phyloP scores from a whole-genome alignment of 331 rosid species.

The Saraca asoca region DNA sequence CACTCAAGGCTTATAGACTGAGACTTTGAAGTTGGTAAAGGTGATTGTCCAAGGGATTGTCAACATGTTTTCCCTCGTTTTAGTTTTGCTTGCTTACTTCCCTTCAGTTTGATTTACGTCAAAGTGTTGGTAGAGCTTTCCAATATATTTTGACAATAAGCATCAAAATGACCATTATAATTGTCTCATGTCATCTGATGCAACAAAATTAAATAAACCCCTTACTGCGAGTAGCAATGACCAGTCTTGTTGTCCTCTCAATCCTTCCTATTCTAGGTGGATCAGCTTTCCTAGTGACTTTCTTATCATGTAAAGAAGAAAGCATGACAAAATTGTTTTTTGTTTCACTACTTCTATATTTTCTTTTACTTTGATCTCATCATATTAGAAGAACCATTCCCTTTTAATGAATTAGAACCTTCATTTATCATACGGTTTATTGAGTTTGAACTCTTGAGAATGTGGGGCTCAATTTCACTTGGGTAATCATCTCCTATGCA shows the following conservation, averaged over 20 bases:
- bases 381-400: slow-evolving; percentile 53
- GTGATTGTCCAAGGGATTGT: slow-evolving; percentile 97
- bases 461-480: slow-evolving; percentile 53
- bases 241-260: slow-evolving; percentile 55
- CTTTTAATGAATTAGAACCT: slow-evolving; percentile 52
- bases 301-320: slow-evolving; percentile 44
- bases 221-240: slow-evolving; percentile 38
- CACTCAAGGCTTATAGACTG: slow-evolving; percentile 78
- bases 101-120: background rate
- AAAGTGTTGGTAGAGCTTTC: slow-evolving; percentile 6
- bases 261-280: slow-evolving; percentile 64
- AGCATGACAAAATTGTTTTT: slow-evolving; percentile 52
- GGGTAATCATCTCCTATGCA: slow-evolving; percentile 44
- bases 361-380: slow-evolving; percentile 65
- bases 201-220: background rate
- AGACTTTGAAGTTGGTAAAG: slow-evolving; percentile 84
- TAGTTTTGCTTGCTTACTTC: slow-evolving; percentile 31
- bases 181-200: slow-evolving; percentile 7
- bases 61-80: slow-evolving; percentile 81
- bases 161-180: slow-evolving; percentile 22
- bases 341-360: slow-evolving; percentile 58
- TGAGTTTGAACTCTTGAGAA: slow-evolving; percentile 58
- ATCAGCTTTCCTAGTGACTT: slow-evolving; percentile 68
- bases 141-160: slow-evolving; percentile 11
- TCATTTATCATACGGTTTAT: slow-evolving; percentile 49